A percentile compares a stretch with the other conserved stretches of the same genome.
Conservation (phyloP, 2,329 filamentous ascomycete species). For the Apiospora arundinis region DNA sequence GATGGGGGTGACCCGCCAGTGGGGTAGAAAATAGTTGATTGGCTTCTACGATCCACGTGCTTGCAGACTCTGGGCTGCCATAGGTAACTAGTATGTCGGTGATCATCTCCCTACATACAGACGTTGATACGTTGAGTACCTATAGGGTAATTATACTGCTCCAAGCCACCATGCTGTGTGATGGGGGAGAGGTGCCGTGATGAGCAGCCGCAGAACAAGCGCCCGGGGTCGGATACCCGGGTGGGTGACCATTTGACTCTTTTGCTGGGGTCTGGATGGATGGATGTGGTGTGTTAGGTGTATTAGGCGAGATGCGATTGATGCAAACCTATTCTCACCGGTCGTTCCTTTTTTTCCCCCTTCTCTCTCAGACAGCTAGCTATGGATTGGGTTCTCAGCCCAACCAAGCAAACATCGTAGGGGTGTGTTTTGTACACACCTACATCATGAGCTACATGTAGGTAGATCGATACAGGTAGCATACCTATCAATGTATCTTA, state of each 20-base stretch:
- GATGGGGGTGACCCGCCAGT: neutral
- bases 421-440: too few relatives aligned
- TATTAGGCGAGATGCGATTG: slow-evolving; percentile 3
- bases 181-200: neutral
- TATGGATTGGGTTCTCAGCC: neutral
- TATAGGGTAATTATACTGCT: neutral
- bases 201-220: slow-evolving; percentile 4
- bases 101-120: neutral
- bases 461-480: too few relatives aligned
- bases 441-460: too few relatives aligned
- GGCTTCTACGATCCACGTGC: slow-evolving; percentile 7
- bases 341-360: neutral
- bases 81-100: neutral
- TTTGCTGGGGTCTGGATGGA: neutral
- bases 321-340: neutral
- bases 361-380: neutral
- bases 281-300: neutral
- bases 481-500: too few relatives aligned
- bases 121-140: neutral
- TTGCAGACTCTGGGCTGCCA: slow-evolving; percentile 13
- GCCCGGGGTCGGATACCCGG: neutral
- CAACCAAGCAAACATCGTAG: neutral
- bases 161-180: slow-evolving; percentile 14
- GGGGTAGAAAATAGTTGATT: slow-evolving; percentile 8
- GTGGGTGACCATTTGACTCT: neutral